A percentile compares a stretch with the other conserved stretches of the same genome.
Evolutionary conservation across 148 eudicot species (phyloP).

Genomic region (Bassia scoparia): DNA sequence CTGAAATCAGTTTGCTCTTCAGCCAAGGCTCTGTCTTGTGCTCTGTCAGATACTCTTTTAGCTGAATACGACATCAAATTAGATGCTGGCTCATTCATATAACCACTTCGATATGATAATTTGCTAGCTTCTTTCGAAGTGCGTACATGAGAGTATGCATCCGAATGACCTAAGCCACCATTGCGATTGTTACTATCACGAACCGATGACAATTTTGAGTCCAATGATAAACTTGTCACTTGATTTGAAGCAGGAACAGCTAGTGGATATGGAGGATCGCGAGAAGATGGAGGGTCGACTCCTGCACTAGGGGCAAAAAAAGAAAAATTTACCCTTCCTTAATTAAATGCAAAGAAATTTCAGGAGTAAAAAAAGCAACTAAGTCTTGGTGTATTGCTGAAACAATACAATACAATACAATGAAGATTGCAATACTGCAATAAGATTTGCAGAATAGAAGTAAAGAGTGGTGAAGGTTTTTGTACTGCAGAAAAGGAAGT

Average conservation of each 20-base stretch:
- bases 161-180: constrained; percentile 70
- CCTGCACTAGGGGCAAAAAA: constrained; percentile 81
- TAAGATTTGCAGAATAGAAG: background rate
- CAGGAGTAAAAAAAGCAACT: background rate
- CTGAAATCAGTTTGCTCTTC: constrained; percentile 59
- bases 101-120: constrained; percentile 45
- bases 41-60: constrained; percentile 64
- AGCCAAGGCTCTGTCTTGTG: constrained; percentile 55
- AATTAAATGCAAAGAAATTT: constrained; percentile 8
- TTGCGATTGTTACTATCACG: constrained; percentile 57
- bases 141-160: constrained; percentile 70
- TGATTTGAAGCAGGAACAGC: constrained; percentile 93
- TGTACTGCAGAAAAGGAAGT: constrained; percentile 8
- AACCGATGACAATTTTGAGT: constrained; percentile 51
- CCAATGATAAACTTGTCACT: constrained; percentile 51
- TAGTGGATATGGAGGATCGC: constrained; percentile 94
- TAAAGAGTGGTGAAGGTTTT: too few species aligned
- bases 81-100: constrained; percentile 53
- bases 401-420: background rate
- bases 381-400: background rate
- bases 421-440: background rate
- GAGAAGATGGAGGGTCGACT: constrained; percentile 98
- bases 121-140: constrained; percentile 77
- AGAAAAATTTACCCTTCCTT: constrained; percentile 45
- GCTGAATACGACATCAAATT: constrained; percentile 53